phyloP scores from a whole-genome alignment of 495 filamentous ascomycete species.

The Hypoxylon rickii region DNA sequence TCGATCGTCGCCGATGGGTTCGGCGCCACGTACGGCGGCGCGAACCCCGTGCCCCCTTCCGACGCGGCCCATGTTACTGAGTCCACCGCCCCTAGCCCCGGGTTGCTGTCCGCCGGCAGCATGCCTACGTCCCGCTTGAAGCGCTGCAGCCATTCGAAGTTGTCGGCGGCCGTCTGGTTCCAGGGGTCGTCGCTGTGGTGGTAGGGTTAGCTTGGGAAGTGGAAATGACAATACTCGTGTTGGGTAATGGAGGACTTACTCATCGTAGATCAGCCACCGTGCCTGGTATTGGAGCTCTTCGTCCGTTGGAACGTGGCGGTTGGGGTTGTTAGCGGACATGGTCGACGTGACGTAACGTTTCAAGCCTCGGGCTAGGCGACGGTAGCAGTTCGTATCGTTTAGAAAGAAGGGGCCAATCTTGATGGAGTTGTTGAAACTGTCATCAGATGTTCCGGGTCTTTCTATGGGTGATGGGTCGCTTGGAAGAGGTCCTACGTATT shows the following conservation, averaged over 20 bases:
- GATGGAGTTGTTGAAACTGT: slow-evolving; percentile 15
- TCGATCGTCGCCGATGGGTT: slow-evolving; percentile 37
- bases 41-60: slow-evolving; percentile 54
- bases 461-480: slow-evolving; percentile 6
- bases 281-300: slow-evolving; percentile 60
- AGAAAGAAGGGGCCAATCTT: slow-evolving; percentile 46
- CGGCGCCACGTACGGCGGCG: slow-evolving; percentile 48
- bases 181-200: slow-evolving; percentile 63
- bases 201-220: slow-evolving; percentile 35
- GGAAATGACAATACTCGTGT: background rate
- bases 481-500: slow-evolving; percentile 12
- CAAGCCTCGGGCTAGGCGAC: slow-evolving; percentile 52
- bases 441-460: background rate
- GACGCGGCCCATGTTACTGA: slow-evolving; percentile 45
- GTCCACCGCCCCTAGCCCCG: slow-evolving; percentile 53
- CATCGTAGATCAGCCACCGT: slow-evolving; percentile 60
- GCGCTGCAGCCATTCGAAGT: slow-evolving; percentile 69
- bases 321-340: slow-evolving; percentile 58
- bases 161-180: slow-evolving; percentile 78
- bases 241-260: slow-evolving; percentile 44
- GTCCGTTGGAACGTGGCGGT: slow-evolving; percentile 57
- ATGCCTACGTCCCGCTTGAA: slow-evolving; percentile 70
- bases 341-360: slow-evolving; percentile 51
- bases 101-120: slow-evolving; percentile 46
- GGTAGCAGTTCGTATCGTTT: slow-evolving; percentile 61